Evolutionary conservation across 2,329 filamentous ascomycete species (phyloP).

Genomic region (Bretziella fagacearum): DNA sequence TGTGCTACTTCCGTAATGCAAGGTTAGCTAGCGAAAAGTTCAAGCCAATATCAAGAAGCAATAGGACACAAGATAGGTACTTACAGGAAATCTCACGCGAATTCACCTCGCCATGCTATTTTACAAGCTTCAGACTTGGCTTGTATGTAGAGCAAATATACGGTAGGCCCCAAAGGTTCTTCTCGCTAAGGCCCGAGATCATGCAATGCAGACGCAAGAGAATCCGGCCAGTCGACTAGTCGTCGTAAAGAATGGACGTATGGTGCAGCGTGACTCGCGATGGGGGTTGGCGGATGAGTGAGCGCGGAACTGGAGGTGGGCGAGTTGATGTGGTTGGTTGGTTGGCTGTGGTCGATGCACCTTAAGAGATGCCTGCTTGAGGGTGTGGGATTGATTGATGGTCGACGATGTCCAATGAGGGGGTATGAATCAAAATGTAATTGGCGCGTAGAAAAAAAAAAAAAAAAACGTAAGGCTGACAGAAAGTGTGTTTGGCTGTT

Average conservation of each 20-base stretch:
- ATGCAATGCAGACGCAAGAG: background rate
- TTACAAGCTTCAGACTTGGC: background rate
- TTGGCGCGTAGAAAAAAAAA: too few species aligned
- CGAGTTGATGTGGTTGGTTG: background rate
- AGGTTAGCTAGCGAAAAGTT: too few species aligned
- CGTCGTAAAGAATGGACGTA: background rate
- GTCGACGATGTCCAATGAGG: background rate
- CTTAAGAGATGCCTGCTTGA: background rate
- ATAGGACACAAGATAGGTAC: too few species aligned
- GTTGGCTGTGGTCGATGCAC: background rate
- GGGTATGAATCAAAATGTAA: too few species aligned
- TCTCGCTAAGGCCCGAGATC: background rate
- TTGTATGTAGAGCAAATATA: too few species aligned
- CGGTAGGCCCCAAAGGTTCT: too few species aligned
- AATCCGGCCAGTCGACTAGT: background rate
- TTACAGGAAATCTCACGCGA: too few species aligned
- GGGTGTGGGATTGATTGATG: background rate
- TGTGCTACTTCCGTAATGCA: too few species aligned
- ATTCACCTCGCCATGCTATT: too few species aligned
- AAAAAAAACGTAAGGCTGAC: too few species aligned
- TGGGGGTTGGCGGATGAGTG: background rate
- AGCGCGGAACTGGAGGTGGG: background rate
- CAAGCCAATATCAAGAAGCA: background rate
- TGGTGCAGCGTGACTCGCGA: background rate
- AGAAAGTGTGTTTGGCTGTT: too few species aligned